A percentile compares a stretch with the other conserved stretches of the same genome.
Evolutionary conservation across 177 flowering plant species (phyloP).

Genomic region (Vitis hybrid): DNA sequence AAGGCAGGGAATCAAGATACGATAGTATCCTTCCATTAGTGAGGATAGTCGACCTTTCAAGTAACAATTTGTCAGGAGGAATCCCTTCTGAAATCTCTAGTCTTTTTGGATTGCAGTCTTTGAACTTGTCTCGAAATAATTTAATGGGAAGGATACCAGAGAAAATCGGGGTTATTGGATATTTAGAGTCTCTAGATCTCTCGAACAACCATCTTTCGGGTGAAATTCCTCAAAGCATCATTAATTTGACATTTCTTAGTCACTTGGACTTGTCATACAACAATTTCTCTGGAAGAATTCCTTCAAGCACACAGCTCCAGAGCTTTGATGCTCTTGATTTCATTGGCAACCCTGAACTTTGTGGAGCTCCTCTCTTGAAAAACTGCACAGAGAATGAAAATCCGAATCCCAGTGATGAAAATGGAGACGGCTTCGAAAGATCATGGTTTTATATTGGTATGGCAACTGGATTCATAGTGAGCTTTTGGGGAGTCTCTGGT

Average conservation of each 20-base stretch:
- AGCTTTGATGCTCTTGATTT: slow-evolving; percentile 7
- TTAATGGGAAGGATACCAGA: slow-evolving; percentile 9
- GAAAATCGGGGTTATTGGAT: slow-evolving; percentile 1
- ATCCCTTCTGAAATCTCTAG: slow-evolving; percentile 2
- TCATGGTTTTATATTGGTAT: background rate
- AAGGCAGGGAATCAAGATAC: slow-evolving; percentile 3
- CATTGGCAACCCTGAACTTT: too few species aligned
- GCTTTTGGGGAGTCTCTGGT: slow-evolving; percentile 3
- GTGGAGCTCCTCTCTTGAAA: too few species aligned
- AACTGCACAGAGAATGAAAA: too few species aligned
- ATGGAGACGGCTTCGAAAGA: background rate
- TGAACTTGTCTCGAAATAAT: slow-evolving; percentile 15
- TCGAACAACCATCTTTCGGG: slow-evolving; percentile 4
- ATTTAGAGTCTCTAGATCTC: slow-evolving; percentile 8
- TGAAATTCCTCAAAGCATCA: slow-evolving; percentile 12
- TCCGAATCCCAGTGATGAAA: background rate
- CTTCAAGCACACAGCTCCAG: slow-evolving; percentile 23
- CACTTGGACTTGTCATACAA: slow-evolving; percentile 28
- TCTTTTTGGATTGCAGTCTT: background rate
- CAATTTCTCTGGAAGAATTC: slow-evolving; percentile 25
- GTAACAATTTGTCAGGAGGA: slow-evolving; percentile 21
- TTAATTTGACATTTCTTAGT: slow-evolving; percentile 4
- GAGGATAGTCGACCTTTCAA: slow-evolving; percentile 24
- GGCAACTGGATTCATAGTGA: slow-evolving; percentile 6
- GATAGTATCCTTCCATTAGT: slow-evolving; percentile 3